These are phyloP conservation scores for Pseudoscleropodium purum DNA, from an alignment of 225 moss, liverwort and hornwort species.

Conservation along the genomic window DNA sequence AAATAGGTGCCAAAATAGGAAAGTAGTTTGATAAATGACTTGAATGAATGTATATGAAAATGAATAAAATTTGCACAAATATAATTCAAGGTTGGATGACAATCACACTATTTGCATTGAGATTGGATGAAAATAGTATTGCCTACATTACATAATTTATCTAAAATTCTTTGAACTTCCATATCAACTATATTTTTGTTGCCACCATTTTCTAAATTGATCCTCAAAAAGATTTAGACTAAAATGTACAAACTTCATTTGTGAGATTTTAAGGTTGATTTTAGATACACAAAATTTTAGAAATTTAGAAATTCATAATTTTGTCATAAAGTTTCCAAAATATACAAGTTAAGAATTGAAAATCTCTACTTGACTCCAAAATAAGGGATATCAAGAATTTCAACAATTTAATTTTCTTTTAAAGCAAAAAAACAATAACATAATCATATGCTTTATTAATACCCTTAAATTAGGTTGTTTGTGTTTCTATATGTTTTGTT, in stretches of 20 bases:
- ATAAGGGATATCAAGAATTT: background rate
- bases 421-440: background rate
- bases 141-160: background rate
- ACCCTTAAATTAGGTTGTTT: too few relatives aligned
- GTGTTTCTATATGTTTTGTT: too few relatives aligned
- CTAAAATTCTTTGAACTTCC: background rate
- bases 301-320: too few relatives aligned
- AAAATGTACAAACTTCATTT: background rate
- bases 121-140: background rate
- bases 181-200: background rate
- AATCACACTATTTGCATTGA: background rate
- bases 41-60: background rate
- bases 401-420: too few relatives aligned
- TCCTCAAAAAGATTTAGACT: too few relatives aligned
- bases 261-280: fast-evolving
- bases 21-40: background rate
- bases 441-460: background rate
- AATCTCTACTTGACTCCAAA: background rate
- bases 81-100: background rate
- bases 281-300: fast-evolving
- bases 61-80: background rate
- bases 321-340: background rate
- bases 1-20: background rate
- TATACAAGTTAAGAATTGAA: background rate
- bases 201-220: fast-evolving